Conservation (phyloP, 345 rosid genomes). For the Microcos paniculata region DNA sequence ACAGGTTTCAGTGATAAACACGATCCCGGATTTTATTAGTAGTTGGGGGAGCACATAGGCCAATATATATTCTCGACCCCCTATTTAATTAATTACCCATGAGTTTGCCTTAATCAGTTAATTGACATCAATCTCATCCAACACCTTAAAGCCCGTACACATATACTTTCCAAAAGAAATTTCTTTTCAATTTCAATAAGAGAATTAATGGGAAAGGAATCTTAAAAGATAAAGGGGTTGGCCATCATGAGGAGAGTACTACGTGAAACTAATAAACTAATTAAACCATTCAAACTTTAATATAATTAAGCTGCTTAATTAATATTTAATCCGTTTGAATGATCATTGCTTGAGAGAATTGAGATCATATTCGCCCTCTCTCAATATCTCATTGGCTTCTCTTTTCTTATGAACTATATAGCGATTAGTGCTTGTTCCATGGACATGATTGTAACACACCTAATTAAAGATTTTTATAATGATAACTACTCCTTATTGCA, state of each 20-base stretch:
- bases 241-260: neutral
- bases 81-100: neutral
- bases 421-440: neutral
- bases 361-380: neutral
- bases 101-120: neutral
- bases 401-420: neutral
- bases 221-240: neutral
- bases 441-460: neutral
- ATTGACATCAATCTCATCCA: neutral
- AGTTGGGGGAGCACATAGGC: neutral
- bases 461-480: neutral
- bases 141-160: neutral
- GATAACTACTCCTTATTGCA: neutral
- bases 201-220: neutral
- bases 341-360: neutral
- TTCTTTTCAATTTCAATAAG: neutral
- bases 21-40: constrained; percentile 12
- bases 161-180: neutral
- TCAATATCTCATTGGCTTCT: neutral
- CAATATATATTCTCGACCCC: neutral
- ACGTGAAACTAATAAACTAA: neutral
- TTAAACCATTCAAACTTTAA: neutral
- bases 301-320: neutral
- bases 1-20: neutral
- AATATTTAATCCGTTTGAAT: neutral